Evolutionary conservation across 192 early-diverging fungal genomes (phyloP), one percentile per base, ranked within the genome.

Genomic region (Coemansia sp.): DNA sequence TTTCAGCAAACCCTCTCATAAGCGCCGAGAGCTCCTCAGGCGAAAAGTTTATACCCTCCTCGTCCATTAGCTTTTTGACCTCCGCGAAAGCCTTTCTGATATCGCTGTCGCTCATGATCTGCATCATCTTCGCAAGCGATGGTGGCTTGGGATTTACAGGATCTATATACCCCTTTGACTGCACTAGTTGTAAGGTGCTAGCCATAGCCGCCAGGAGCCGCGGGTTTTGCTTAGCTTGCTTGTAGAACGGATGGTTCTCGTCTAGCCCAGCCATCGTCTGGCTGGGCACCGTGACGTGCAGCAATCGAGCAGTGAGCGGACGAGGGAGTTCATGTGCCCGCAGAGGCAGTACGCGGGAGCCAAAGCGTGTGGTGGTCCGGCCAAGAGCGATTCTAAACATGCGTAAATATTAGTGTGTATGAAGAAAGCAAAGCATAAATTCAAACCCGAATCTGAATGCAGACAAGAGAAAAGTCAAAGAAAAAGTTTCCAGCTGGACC

Each of bases 11-110:
- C 1, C 39, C 39, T 16, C 23, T 40, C 63, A 75, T 67, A 39
- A 81, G 60, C 26, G 63, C 63, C 35, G 50, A 35, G 59, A 81
- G 14, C 1, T 74, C 70, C 8, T 59, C 35, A 1, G 69, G 66
- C 55, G 66, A 68, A 62, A 76, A 76, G 16, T 28, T 40, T 14
- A 82, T 67, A 4, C 74, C 74, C 28, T 82, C 79, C 26, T 73
- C 60, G 10, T 67, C 58, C 59, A 82, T 37, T 9, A 63, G 37
- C 46, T 50, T n/a, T 53, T 70, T 46, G 42, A 82, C 23, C 26
- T 65, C 58, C 50, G 38, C 23, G 1, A 70, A 51, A 26, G 42
- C 62, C 13, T 67, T 16, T 39, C 61, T 69, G 13, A 72, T 26
- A 42, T 82, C 79, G 0, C 64, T 3, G 39, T 82, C 74, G 42